A percentile compares a stretch with the other conserved stretches of the same genome.
Evolutionary conservation across 2,329 filamentous ascomycete genomes (phyloP).

Genomic region (Cladosporium sp.): DNA sequence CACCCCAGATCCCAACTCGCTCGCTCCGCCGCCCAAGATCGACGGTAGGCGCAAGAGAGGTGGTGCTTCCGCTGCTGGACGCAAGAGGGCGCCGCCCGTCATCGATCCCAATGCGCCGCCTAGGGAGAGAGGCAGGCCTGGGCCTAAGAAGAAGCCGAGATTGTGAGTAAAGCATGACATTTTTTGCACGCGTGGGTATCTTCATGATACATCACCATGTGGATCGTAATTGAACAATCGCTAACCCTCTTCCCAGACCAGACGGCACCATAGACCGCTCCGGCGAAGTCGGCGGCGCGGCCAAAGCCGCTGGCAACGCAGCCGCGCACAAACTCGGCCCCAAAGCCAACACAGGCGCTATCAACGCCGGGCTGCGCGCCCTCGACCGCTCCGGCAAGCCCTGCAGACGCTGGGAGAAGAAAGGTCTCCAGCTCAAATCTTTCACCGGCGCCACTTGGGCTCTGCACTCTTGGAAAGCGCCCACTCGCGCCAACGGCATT

Average conservation of each 20-base stretch:
- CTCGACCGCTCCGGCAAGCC: slow-evolving; percentile 90
- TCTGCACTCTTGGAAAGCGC: slow-evolving; percentile 76
- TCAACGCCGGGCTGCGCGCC: slow-evolving; percentile 92
- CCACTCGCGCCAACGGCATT: slow-evolving; percentile 46
- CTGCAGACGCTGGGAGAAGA: slow-evolving; percentile 86
- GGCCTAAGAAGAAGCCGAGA: slow-evolving; percentile 93
- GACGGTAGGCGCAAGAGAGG: slow-evolving; percentile 66
- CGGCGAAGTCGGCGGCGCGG: slow-evolving; percentile 32
- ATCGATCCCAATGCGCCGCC: slow-evolving; percentile 45
- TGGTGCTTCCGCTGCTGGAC: slow-evolving; percentile 31
- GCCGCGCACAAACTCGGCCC: slow-evolving; percentile 80
- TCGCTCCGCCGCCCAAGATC: slow-evolving; percentile 42
- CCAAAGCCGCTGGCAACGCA: slow-evolving; percentile 21
- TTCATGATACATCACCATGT: too few species aligned
- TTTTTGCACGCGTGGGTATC: too few species aligned
- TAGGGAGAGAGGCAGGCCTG: slow-evolving; percentile 65
- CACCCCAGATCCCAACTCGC: slow-evolving; percentile 33
- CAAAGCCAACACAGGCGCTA: slow-evolving; percentile 94
- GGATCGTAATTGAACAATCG: neutral
- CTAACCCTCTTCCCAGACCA: slow-evolving; percentile 40
- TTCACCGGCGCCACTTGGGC: slow-evolving; percentile 87
- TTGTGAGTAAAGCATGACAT: slow-evolving; percentile 62
- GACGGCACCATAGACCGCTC: slow-evolving; percentile 46
- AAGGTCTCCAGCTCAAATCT: slow-evolving; percentile 79
- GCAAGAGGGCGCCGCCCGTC: slow-evolving; percentile 32